These are phyloP conservation scores for Didymella keratinophila DNA, from an alignment of 2,329 filamentous ascomycete genomes.

Conservation along the genomic window DNA sequence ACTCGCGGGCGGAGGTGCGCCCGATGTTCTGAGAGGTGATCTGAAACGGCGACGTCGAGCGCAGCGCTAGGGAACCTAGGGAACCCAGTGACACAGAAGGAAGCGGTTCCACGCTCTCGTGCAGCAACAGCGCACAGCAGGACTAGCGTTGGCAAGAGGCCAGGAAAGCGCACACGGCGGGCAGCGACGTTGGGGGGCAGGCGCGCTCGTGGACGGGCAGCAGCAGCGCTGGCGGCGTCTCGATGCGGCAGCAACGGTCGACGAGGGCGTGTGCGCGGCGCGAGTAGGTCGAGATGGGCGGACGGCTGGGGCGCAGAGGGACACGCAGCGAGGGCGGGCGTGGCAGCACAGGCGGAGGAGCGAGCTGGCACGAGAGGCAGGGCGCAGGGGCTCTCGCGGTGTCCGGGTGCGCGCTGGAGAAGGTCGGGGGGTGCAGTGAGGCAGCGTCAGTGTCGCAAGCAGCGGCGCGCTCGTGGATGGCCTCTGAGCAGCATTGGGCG, in stretches of 20 bases:
- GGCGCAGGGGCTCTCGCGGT: conserved; percentile 1
- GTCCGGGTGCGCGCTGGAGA: not conserved
- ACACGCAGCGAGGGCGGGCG: conserved; percentile 9
- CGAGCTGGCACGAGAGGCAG: not conserved
- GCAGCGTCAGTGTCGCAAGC: conserved; percentile 45
- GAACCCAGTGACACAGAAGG: conserved; percentile 17
- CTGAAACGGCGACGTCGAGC: conserved; percentile 45
- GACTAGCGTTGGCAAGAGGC: conserved; percentile 5
- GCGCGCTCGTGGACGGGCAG: conserved; percentile 1
- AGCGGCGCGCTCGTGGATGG: conserved; percentile 41
- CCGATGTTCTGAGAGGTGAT: conserved; percentile 37
- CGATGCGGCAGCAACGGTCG: conserved; percentile 11
- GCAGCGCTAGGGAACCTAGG: conserved; percentile 23
- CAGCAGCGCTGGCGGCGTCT: conserved; percentile 10
- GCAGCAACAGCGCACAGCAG: conserved; percentile 20
- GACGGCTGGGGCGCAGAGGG: conserved; percentile 7
- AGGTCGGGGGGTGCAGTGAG: conserved; percentile 20
- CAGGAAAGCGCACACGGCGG: conserved; percentile 2
- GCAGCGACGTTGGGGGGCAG: not conserved
- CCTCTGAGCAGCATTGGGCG: conserved; percentile 43
- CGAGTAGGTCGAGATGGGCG: not conserved
- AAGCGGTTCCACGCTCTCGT: conserved; percentile 11
- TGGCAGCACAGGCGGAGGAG: conserved; percentile 4
- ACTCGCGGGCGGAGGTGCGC: conserved; percentile 25
- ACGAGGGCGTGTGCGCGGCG: conserved; percentile 11